Conservation (phyloP, 1,284 basidiomycete species). For the Sanghuangporus weigelae region DNA sequence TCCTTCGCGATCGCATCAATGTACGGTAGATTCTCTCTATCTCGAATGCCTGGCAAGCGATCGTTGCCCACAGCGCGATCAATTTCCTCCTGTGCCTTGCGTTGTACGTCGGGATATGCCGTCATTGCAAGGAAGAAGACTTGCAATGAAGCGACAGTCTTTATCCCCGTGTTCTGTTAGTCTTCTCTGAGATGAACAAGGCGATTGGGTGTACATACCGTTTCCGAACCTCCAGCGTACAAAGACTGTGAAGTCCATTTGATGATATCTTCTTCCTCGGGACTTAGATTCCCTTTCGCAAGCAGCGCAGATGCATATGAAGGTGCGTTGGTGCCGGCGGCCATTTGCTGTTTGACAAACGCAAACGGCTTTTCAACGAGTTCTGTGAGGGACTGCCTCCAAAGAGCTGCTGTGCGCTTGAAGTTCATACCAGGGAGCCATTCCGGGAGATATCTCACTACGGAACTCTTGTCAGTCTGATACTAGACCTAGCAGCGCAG, state of each 20-base stretch:
- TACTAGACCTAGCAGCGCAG: neutral
- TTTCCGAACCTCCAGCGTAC: slow-evolving; percentile 27
- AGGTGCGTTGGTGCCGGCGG: slow-evolving; percentile 30
- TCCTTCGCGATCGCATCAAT: slow-evolving; percentile 39
- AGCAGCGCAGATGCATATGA: slow-evolving; percentile 35
- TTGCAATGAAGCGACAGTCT: neutral
- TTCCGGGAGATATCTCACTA: slow-evolving; percentile 39
- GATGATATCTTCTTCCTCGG: slow-evolving; percentile 31
- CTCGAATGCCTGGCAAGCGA: slow-evolving; percentile 36
- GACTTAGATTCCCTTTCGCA: slow-evolving; percentile 27
- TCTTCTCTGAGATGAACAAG: neutral
- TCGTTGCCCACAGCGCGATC: slow-evolving; percentile 34
- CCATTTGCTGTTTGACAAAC: slow-evolving; percentile 39
- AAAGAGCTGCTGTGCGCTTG: slow-evolving; percentile 34
- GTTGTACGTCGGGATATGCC: slow-evolving; percentile 34
- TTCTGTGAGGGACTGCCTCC: slow-evolving; percentile 27
- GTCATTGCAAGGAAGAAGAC: slow-evolving; percentile 36
- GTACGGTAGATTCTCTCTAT: slow-evolving; percentile 35
- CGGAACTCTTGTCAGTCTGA: neutral
- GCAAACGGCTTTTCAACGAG: slow-evolving; percentile 34
- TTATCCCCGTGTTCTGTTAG: neutral
- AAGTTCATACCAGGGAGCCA: slow-evolving; percentile 47
- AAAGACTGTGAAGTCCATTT: slow-evolving; percentile 36
- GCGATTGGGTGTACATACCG: slow-evolving; percentile 11
- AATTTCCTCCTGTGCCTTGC: slow-evolving; percentile 35